Conservation (phyloP, 306 rosid genomes). For the Pyrus pyrifolia region DNA sequence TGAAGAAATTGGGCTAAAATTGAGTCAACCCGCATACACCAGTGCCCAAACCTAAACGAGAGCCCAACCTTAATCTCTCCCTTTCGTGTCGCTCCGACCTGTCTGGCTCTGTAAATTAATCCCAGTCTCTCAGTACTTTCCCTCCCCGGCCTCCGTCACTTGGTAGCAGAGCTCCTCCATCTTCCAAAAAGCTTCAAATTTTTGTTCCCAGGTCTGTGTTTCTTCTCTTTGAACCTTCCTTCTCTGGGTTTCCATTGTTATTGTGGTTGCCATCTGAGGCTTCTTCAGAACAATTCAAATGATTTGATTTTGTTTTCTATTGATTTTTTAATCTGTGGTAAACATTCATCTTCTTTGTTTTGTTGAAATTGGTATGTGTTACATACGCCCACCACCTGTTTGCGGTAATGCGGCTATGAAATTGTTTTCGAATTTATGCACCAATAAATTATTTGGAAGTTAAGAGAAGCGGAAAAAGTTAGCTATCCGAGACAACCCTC, state of each 20-base stretch:
- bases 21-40: too few species aligned
- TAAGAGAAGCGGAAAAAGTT: background rate
- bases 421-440: background rate
- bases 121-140: background rate
- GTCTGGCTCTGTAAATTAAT: background rate
- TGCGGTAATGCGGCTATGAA: constrained; percentile 13
- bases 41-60: too few species aligned
- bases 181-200: background rate
- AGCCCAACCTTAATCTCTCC: background rate
- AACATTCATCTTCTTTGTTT: background rate
- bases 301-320: background rate
- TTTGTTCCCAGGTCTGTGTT: background rate
- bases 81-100: background rate
- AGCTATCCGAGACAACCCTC: too few species aligned
- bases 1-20: background rate
- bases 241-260: background rate
- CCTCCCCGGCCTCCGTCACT: background rate
- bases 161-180: background rate
- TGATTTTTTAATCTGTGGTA: background rate
- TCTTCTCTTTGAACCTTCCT: background rate
- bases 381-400: constrained; percentile 15
- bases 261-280: background rate
- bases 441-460: background rate
- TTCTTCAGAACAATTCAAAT: background rate
- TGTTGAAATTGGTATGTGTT: background rate